Evolutionary conservation across 169 alveolate genomes (phyloP).

Genomic region (Neospora caninum): DNA sequence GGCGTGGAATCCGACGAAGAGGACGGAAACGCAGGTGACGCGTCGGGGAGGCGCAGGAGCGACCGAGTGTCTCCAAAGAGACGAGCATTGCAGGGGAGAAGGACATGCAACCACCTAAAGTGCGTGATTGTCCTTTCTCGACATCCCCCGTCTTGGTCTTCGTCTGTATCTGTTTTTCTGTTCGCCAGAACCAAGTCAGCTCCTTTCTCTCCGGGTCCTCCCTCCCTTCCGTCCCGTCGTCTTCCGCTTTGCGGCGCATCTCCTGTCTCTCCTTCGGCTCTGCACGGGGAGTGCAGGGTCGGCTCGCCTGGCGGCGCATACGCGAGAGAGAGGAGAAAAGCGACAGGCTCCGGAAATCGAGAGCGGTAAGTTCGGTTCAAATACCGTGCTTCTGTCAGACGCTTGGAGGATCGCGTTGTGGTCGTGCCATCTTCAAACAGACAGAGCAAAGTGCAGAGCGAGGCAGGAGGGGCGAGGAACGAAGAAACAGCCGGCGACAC

Average conservation of each 20-base stretch:
- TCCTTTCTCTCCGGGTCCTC: neutral
- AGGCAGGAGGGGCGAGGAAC: too few relatives aligned
- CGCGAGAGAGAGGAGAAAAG: conserved; percentile 12
- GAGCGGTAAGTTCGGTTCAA: neutral
- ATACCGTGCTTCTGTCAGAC: neutral
- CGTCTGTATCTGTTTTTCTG: neutral
- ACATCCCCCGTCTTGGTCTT: neutral
- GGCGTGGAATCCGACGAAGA: neutral
- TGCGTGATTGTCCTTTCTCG: neutral
- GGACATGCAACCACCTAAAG: neutral
- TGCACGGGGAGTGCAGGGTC: neutral
- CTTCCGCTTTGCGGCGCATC: too few relatives aligned
- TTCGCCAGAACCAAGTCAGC: neutral
- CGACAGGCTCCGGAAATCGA: conserved; percentile 23
- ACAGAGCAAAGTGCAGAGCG: conserved; percentile 2
- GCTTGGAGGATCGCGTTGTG: neutral
- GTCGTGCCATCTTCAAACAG: conserved; percentile 8
- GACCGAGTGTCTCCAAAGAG: neutral
- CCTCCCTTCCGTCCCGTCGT: neutral
- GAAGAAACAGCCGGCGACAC: too few relatives aligned
- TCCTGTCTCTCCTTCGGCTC: too few relatives aligned
- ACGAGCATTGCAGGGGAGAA: conserved; percentile 3
- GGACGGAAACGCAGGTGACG: neutral
- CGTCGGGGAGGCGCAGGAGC: neutral
- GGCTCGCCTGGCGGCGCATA: neutral